A percentile compares a stretch with the other conserved stretches of the same genome.
Evolutionary conservation across 148 eudicot genomes (phyloP).

Genomic region (Chenopodium album): DNA sequence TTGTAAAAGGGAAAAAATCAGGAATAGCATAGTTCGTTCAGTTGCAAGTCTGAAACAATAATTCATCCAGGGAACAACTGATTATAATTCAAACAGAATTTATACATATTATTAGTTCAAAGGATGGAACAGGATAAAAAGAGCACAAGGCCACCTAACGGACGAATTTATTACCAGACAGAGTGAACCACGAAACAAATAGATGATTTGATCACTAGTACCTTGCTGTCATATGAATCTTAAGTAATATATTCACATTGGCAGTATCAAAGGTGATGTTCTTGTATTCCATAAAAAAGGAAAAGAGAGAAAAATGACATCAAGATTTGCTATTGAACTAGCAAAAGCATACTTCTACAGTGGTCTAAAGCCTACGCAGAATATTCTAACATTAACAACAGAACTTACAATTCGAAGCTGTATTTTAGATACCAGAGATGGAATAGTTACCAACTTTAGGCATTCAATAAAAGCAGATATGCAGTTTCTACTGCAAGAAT

Average conservation of each 20-base stretch:
- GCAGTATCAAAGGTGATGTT: background rate
- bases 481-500: conserved; percentile 5
- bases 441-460: conserved; percentile 8
- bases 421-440: background rate
- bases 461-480: background rate
- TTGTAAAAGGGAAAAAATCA: no score
- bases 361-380: background rate
- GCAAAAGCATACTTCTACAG: background rate
- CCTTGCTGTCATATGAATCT: background rate
- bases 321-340: background rate
- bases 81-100: background rate
- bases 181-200: background rate
- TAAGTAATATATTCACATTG: conserved; percentile 9
- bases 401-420: background rate
- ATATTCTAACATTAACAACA: background rate
- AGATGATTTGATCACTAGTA: background rate
- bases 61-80: background rate
- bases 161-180: background rate
- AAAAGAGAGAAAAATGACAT: background rate
- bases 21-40: no score
- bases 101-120: background rate
- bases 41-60: no score
- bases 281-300: background rate
- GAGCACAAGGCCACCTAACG: background rate
- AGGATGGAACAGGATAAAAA: background rate